These are phyloP conservation scores for Myrmaecium sp. DNA, from an alignment of 2,329 filamentous ascomycete genomes.

Conservation along the genomic window DNA sequence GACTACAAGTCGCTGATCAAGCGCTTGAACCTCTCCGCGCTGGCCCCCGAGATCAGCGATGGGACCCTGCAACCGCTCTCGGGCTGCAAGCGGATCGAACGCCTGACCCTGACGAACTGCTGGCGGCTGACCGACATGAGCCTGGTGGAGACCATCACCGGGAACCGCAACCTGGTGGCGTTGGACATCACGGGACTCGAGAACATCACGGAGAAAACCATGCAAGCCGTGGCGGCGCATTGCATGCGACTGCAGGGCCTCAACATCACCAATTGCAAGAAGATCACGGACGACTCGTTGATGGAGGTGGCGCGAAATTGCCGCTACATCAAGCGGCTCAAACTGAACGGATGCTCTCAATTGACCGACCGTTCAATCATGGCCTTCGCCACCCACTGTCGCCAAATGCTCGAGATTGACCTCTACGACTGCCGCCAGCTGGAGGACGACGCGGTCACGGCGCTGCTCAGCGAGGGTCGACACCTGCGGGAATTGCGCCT, in stretches of 20 bases:
- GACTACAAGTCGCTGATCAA: constrained; percentile 81
- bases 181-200: constrained; percentile 75
- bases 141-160: constrained; percentile 59
- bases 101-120: constrained; percentile 84
- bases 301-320: constrained; percentile 66
- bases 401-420: constrained; percentile 90
- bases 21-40: constrained; percentile 70
- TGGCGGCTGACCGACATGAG: constrained; percentile 68
- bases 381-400: constrained; percentile 75
- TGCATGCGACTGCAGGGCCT: constrained; percentile 78
- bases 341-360: constrained; percentile 84
- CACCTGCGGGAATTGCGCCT: constrained; percentile 83
- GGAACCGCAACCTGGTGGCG: constrained; percentile 67
- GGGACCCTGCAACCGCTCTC: constrained; percentile 71
- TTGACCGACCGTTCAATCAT: constrained; percentile 67
- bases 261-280: constrained; percentile 76
- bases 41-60: constrained; percentile 66
- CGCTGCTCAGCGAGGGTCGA: constrained; percentile 59
- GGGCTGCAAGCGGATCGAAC: constrained; percentile 79
- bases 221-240: constrained; percentile 60
- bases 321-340: constrained; percentile 78
- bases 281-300: constrained; percentile 74
- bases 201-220: constrained; percentile 65
- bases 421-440: constrained; percentile 71
- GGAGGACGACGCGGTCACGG: constrained; percentile 67